These are phyloP conservation scores for Scopulariopsis brevicaulis DNA, from an alignment of 2,329 filamentous ascomycete genomes.

Conservation along the genomic window DNA sequence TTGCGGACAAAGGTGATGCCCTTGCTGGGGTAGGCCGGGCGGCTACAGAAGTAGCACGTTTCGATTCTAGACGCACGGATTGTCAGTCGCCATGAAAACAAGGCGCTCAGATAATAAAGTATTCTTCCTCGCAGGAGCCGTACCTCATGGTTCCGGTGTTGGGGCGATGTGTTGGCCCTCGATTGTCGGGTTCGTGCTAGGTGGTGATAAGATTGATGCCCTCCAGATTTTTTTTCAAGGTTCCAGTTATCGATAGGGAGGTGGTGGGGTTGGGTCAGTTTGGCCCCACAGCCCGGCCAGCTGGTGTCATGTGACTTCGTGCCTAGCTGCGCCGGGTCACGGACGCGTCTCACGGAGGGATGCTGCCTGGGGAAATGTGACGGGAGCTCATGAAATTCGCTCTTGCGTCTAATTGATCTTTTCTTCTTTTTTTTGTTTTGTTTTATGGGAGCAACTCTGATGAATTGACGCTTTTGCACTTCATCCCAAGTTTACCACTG, in stretches of 20 bases:
- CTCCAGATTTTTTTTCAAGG: neutral
- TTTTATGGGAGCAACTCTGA: neutral
- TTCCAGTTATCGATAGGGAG: constrained; percentile 2
- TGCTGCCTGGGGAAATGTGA: neutral
- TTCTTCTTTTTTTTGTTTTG: neutral
- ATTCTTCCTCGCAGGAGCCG: neutral
- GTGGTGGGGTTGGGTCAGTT: constrained; percentile 1
- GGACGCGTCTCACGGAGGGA: neutral
- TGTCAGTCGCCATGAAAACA: neutral
- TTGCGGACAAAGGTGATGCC: constrained; percentile 41
- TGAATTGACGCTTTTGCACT: neutral
- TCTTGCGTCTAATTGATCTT: neutral
- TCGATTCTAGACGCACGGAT: constrained; percentile 22
- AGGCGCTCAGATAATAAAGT: neutral
- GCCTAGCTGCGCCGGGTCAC: neutral
- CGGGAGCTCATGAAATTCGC: neutral
- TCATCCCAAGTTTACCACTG: neutral
- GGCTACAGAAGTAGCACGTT: constrained; percentile 32
- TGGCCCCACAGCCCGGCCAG: neutral
- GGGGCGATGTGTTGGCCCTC: neutral
- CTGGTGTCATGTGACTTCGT: constrained; percentile 1
- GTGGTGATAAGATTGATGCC: constrained; percentile 4
- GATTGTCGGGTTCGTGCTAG: constrained; percentile 1
- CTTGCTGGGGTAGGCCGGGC: constrained; percentile 42
- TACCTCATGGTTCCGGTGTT: constrained; percentile 9